Evolutionary conservation across 1,284 basidiomycete genomes (phyloP).

Genomic region (Mycena citricolor): DNA sequence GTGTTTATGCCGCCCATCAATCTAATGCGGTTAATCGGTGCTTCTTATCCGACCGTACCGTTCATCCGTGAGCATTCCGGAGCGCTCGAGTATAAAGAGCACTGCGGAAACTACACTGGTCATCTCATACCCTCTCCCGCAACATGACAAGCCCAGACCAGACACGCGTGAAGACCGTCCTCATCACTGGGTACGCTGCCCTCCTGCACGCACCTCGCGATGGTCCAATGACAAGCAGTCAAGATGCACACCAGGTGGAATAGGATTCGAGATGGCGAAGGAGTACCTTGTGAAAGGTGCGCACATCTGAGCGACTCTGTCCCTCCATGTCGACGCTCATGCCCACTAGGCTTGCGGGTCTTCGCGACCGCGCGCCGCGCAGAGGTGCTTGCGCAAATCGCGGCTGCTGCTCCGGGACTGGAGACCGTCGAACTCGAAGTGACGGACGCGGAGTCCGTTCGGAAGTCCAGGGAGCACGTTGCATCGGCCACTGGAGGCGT

Average conservation of each 20-base stretch:
- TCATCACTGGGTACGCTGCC: conserved; percentile 17
- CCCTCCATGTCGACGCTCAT: conserved; percentile 7
- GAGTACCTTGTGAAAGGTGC: conserved; percentile 20
- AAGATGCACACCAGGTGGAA: conserved; percentile 20
- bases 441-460: conserved; percentile 23
- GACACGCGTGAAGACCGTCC: conserved; percentile 16
- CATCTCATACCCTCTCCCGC: too few relatives aligned
- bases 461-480: conserved; percentile 20
- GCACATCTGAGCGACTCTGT: too few relatives aligned
- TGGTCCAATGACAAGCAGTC: background rate
- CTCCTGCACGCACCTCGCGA: background rate
- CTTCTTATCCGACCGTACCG: too few relatives aligned
- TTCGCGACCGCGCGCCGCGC: conserved; percentile 17
- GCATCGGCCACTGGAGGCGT: conserved; percentile 25
- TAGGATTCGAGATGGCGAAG: conserved; percentile 18
- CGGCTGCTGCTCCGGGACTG: conserved; percentile 24
- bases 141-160: too few relatives aligned
- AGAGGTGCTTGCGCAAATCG: too few relatives aligned
- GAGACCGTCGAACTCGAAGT: conserved; percentile 31
- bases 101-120: too few relatives aligned
- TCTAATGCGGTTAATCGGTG: too few relatives aligned
- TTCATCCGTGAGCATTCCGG: too few relatives aligned
- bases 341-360: background rate
- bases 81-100: too few relatives aligned
- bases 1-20: too few relatives aligned